Evolutionary conservation across 495 filamentous ascomycete species (phyloP), one percentile per base, ranked within the genome.

Genomic region (Neurospora sp.): DNA sequence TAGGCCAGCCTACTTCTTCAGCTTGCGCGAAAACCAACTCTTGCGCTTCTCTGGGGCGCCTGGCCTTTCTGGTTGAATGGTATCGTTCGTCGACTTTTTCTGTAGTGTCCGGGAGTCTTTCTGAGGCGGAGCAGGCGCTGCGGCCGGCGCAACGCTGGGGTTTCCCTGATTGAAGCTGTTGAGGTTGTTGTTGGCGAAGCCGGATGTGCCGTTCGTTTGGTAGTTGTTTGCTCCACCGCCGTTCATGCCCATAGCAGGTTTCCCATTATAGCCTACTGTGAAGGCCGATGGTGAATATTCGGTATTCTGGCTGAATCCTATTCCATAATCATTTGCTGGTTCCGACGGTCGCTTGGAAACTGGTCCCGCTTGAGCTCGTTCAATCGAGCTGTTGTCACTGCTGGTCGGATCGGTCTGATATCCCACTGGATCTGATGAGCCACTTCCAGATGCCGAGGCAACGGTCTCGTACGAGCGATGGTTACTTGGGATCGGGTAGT

Each of bases 361-460:
- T 18, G 53, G 83, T 11, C 86, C 82, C 71, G 89, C 87, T 59
- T 88, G 86, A 35, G 89, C 82, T 69, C 92, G 90, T 74, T 97
- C 93, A 71, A 94, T 86, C 5, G 93, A 96, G 82, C 92, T 96
- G 81, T 97, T 96, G 73, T 96, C 89, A 73, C 93, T 96, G 80
- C 92, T 96, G 44, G 85, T 86, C 2, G 93, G 94, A 75, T 97
- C 93, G 40, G 93, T 96, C 59, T 90, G 91, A 78, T 94, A 93
- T n/a, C 89, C 91, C 76, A 87, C 89, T 18, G 89, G 88, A 59
- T 96, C 92, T 69, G 83, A 89, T 69, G 90, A 88, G 41, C 90
- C 92, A 69, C 89, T 91, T 40, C 89, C 91, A 11, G 90, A 90
- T 1, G 86, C 89, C 0, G 92, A 91, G 35, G 91, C 89, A 20